Evolutionary conservation across 2,329 filamentous ascomycete genomes (phyloP).

Genomic region (Emmonsia crescens): DNA sequence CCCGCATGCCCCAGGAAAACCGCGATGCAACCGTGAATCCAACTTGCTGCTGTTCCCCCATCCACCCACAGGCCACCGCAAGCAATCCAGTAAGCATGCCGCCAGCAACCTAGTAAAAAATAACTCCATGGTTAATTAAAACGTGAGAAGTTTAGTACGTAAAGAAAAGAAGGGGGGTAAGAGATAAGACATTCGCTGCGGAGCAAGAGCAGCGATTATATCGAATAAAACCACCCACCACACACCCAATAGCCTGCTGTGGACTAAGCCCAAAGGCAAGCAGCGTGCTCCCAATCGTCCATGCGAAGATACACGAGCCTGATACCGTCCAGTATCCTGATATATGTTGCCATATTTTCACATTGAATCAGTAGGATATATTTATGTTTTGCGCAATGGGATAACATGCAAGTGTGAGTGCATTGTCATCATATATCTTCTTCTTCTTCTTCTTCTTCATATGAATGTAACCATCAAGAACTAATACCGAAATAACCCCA

Average conservation of each 20-base stretch:
- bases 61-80: conserved; percentile 19
- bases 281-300: conserved; percentile 20
- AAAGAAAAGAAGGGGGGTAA: neutral
- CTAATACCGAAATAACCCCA: conserved; percentile 18
- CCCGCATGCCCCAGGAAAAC: conserved; percentile 19
- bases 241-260: conserved; percentile 17
- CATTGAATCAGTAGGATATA: neutral
- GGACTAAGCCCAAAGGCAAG: conserved; percentile 19
- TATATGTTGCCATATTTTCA: conserved; percentile 2
- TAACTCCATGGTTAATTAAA: neutral
- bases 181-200: too few relatives aligned
- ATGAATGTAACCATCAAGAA: neutral
- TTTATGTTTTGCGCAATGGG: neutral
- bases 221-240: conserved; percentile 9
- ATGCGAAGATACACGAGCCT: conserved; percentile 20
- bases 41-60: conserved; percentile 19
- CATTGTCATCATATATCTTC: too few relatives aligned
- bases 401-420: too few relatives aligned
- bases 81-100: conserved; percentile 16
- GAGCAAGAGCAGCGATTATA: neutral
- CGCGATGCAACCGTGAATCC: conserved; percentile 20
- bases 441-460: neutral
- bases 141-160: neutral
- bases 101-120: conserved; percentile 8
- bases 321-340: conserved; percentile 23